Evolutionary conservation across 2,329 filamentous ascomycete species (phyloP), one percentile per base, ranked within the genome.

Genomic region (Ilyonectria robusta): DNA sequence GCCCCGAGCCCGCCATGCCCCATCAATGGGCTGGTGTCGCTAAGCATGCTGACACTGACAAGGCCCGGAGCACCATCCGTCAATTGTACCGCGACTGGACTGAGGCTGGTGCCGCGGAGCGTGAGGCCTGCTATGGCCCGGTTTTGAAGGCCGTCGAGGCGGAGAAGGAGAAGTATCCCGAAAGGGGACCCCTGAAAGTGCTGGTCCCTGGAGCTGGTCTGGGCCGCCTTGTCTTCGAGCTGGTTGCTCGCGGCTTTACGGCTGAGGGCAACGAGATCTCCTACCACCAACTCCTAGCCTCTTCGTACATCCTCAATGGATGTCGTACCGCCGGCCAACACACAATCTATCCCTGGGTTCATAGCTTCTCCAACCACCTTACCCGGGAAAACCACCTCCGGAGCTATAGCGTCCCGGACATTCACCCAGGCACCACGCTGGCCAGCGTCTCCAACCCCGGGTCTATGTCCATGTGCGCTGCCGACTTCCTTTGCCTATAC

Each of bases 21-120:
- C 82, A 85, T 13, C 86, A 91, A 50, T 95, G 94, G 91, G 86
- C 89, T 21, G 91, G 89, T 5, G 85, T 89, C 35, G 92, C 94
- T 15, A 95, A 91, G 48, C 82, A 89, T 29, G 84, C 85, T 23
- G 95, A 98, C 76, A 84, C 97, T 59, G 94, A 97, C 78, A 99
- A 98, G 81, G 95, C 95, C 2, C 89, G 94, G 69, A 97, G 94
- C 76, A 98, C 95, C 2, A 87, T 99, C 58, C 91, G 95, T 11
- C 96, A 99, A 77, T 93, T 98, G 79, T 98, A 95, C 80, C 91
- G 96, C 17, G 96, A 99, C 80, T 99, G 97, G 96, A 94, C 93
- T 26, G 87, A 85, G 2, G 94, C 93, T 75, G 96, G 95, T 0
- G 84, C 83, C 3, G 78, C 80, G 0, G 97, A 99, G 83, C 86